Evolutionary conservation across 257 asterid species (phyloP), one percentile per base, ranked within the genome.

Genomic region (Coffea eugenioides): DNA sequence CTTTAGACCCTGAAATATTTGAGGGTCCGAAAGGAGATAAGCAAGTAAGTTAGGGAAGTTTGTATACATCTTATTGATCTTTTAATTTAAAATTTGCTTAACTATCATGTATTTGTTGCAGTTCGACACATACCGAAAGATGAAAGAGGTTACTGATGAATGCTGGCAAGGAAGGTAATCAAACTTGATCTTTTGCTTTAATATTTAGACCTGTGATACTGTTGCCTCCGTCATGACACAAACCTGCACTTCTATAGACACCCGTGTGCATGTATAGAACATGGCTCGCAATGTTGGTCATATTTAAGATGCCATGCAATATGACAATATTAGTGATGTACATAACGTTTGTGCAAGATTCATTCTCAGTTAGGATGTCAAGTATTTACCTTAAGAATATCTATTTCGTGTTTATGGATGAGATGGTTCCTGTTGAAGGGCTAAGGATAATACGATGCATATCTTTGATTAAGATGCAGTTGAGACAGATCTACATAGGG

Each of bases 161-260:
- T 91, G 89, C 88, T 96, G 98, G 99, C 97, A 96, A 85, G 97
- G 97, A 90, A 94, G 99, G 98, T 94, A 91, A 39, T 31, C 73
- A 31, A 57, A 27, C 59, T 75, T 59, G 75, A 39, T 80, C 18
- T 57, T 20, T 71, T 18, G 27, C 25, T 51, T 16, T 4, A 25
- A 21, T 36, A 20, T 5, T 15, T 31, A 18, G 20, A 46, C 27
- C 4, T 5, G 49, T 52, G 27, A 6, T 74, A 65, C 52, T 25
- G 64, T 73, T 74, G 6, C 43, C 57, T 23, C 23, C 18, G n/a
- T 20, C 5, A 57, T 54, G 6, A 54, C 61, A 14, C 16, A 16
- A 4, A 57, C 27, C 27, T 57, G 21, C 62, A 57, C 27, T 57
- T 18, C 6, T 16, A 56, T 8, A 16, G n/a, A 18, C 2, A 56